Base-by-base conservation (phyloP, 768 basidiomycete species). In the Pisolithus albus region DNA sequence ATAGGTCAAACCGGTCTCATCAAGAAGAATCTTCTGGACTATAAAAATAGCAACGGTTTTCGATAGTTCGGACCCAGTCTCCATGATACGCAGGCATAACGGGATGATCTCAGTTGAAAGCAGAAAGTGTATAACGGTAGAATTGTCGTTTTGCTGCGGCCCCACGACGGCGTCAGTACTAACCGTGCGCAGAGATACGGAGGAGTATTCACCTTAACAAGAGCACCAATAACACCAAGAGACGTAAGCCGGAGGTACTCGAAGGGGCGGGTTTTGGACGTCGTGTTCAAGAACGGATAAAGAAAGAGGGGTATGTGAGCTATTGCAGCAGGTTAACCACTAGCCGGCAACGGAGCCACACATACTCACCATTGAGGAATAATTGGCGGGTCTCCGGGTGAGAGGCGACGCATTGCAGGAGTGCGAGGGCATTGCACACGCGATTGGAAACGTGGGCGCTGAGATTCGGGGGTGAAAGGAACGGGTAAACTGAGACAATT, bases 31-130 rank as follows among this genome's bases (percentile, higher is more conserved):
- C 72, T 99, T 99, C 69, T 99, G 96, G 4, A 99, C 96, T 62
- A 99, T 99, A 71, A 99, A 99, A 62, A 99, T 99, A 40, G 96
- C 96, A 42, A 99, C 96, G 1, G 96, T 99, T 73, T 99, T 99
- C 52, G 90, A 92, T 16, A 99, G 81, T 62, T 99, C 96, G 3
- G 94, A 96, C 40, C 96, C 96, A 3, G 96, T 97, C 70, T 99
- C 96, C 96, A 99, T 99, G 69, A 99, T 99, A 48, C 96, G 87
- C 47, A 99, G 82, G 67, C 96, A 99, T 57, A 99, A 86, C 34
- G 96, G 96, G 65, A 99, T 99, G 68, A 99, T 99, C 75, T 99
- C 96, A 49, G 96, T 99, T 4, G 94, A 96, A 42, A 99, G 82
- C 40, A 99, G 79, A 77, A 99, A 99, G 73, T 97, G 95, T 69